Evolutionary conservation across 257 asterid species (phyloP), one percentile per base, ranked within the genome.

Genomic region (Ballota nigra): DNA sequence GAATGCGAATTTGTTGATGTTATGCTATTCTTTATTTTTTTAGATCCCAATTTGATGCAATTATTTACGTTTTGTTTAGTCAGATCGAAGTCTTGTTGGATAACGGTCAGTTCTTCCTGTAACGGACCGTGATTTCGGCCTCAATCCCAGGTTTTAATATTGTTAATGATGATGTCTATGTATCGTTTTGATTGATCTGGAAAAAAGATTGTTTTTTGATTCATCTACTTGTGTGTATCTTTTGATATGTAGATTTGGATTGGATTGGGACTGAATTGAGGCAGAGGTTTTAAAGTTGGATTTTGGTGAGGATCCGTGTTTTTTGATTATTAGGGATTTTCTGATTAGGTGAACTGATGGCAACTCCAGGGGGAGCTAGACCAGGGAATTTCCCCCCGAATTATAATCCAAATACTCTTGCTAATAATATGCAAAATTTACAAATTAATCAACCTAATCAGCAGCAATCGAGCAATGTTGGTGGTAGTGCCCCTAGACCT

Each of bases 341-440:
- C 77, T 74, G 77, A 74, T 73, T 66, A 55, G 76, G 63, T 79
- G 69, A 83, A 79, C 72, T 73, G 74, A 95, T 95, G 99, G 88
- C 99, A 68, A 81, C 89, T 82, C 98, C 98, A 15, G 94, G 94
- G 74, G 91, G 96, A 72, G 83, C 92, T 61, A 87, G 98, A 84
- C 94, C 97, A 5, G 92, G 96, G 84, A 92, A 78, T 83, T 83
- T 74, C 53, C 98, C 92, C 57, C 92, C 87, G 2, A 92, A 82
- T 79, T 85, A 81, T 72, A 95, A 89, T 53, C 94, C 97, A 63
- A 92, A 87, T 79, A 76, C 88, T 33, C 86, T 95, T 69, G 86
- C 92, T 72, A 83, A 86, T 55, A 85, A 87, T 72, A 86, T 95
- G 92, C 96, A 89, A 81, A 95, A 95, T 66, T 72, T 95, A 47